Evolutionary conservation across 495 filamentous ascomycete species (phyloP).

Genomic region (Lindgomyces ingoldianus): DNA sequence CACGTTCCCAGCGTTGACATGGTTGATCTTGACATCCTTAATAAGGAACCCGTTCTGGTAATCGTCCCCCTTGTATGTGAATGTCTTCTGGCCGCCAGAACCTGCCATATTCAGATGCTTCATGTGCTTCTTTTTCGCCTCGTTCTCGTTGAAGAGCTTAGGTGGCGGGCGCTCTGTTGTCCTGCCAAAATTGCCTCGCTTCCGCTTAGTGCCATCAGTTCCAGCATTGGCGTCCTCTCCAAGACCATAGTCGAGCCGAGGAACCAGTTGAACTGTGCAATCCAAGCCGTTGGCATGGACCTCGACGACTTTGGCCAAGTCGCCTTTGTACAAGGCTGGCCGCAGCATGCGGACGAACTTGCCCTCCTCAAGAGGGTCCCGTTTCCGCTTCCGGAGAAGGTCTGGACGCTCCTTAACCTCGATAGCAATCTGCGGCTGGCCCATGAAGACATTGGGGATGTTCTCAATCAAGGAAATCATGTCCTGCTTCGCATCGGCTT

Average conservation of each 20-base stretch:
- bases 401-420: slow-evolving; percentile 99
- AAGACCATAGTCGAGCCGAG: slow-evolving; percentile 86
- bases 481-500: slow-evolving; percentile 83
- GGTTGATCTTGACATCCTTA: slow-evolving; percentile 89
- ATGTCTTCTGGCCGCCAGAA: slow-evolving; percentile 60
- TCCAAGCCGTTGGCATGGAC: slow-evolving; percentile 91
- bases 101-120: slow-evolving; percentile 56
- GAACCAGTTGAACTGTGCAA: slow-evolving; percentile 81
- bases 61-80: slow-evolving; percentile 79
- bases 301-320: slow-evolving; percentile 91
- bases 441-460: slow-evolving; percentile 73
- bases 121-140: slow-evolving; percentile 84
- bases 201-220: slow-evolving; percentile 70
- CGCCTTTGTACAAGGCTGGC: slow-evolving; percentile 73
- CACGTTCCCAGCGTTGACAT: slow-evolving; percentile 79
- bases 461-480: slow-evolving; percentile 78
- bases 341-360: slow-evolving; percentile 89
- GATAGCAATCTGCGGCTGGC: slow-evolving; percentile 75
- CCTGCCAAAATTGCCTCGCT: slow-evolving; percentile 39
- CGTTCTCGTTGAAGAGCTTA: slow-evolving; percentile 87
- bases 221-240: slow-evolving; percentile 71
- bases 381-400: slow-evolving; percentile 84
- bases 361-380: slow-evolving; percentile 79
- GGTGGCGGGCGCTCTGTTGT: slow-evolving; percentile 70
- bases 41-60: slow-evolving; percentile 92